phyloP scores from a whole-genome alignment of 768 basidiomycete genomes.

The Boletus sp. region DNA sequence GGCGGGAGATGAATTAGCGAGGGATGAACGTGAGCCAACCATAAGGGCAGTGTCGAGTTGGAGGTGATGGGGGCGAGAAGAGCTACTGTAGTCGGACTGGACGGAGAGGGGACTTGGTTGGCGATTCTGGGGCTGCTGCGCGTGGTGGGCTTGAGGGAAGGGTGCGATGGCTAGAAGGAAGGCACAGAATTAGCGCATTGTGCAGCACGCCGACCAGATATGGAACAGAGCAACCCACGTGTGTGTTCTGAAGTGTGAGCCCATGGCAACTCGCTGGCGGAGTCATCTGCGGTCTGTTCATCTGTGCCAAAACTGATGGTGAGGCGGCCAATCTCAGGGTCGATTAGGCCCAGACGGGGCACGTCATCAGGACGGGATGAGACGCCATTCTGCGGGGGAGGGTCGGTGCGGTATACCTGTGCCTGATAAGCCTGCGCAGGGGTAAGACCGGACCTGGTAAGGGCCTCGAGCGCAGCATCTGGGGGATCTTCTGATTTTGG shows the following conservation, averaged over 20 bases:
- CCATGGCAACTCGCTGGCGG: slow-evolving; percentile 61
- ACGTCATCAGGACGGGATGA: slow-evolving; percentile 26
- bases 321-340: slow-evolving; percentile 54
- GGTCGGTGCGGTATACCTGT: slow-evolving; percentile 57
- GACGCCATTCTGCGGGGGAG: slow-evolving; percentile 33
- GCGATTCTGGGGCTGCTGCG: slow-evolving; percentile 26
- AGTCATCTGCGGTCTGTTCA: slow-evolving; percentile 35
- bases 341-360: slow-evolving; percentile 45
- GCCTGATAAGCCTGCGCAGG: slow-evolving; percentile 81
- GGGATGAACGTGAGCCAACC: slow-evolving; percentile 41
- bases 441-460: slow-evolving; percentile 54
- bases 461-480: slow-evolving; percentile 43
- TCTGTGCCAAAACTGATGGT: slow-evolving; percentile 50
- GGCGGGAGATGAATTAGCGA: slow-evolving; percentile 43
- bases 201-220: slow-evolving; percentile 26
- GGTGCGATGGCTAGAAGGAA: slow-evolving; percentile 25
- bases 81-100: slow-evolving; percentile 36
- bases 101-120: slow-evolving; percentile 38
- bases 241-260: slow-evolving; percentile 37
- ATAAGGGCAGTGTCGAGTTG: slow-evolving; percentile 55
- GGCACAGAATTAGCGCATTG: slow-evolving; percentile 25
- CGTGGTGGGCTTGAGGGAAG: slow-evolving; percentile 22
- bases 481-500: slow-evolving; percentile 49
- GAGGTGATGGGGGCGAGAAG: slow-evolving; percentile 45
- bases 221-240: slow-evolving; percentile 38